Conservation (phyloP, 345 rosid genomes). For the Citrus inodora region DNA sequence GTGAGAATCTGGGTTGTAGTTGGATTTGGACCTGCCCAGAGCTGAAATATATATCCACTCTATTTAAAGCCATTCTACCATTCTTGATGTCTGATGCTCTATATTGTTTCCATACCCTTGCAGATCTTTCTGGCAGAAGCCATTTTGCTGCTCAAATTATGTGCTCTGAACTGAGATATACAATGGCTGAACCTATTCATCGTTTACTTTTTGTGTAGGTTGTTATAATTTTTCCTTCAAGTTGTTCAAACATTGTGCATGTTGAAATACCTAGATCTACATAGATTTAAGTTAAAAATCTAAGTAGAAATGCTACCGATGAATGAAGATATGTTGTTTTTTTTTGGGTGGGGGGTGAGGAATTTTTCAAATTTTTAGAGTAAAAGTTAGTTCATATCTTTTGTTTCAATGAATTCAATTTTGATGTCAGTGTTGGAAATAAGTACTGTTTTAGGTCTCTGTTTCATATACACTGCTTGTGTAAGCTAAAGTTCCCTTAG, state of each 20-base stretch:
- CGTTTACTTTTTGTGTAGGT: constrained; percentile 36
- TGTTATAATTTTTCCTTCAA: constrained; percentile 17
- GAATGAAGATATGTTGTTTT: not conserved
- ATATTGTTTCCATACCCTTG: not conserved
- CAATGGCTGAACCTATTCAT: constrained; percentile 39
- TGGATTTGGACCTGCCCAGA: constrained; percentile 23
- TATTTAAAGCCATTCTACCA: constrained; percentile 16
- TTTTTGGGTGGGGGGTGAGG: fast-evolving
- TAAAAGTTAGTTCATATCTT: not conserved
- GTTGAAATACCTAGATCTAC: not conserved
- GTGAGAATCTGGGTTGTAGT: constrained; percentile 27
- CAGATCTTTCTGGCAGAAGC: constrained; percentile 26
- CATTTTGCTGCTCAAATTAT: constrained; percentile 41
- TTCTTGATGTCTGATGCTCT: constrained; percentile 25
- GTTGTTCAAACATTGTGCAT: constrained; percentile 7
- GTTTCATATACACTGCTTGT: not conserved
- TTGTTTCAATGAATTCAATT: not conserved
- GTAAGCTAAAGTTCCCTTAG: not conserved
- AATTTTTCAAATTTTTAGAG: not conserved
- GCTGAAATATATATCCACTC: constrained; percentile 18
- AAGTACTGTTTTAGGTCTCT: not conserved
- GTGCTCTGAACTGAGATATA: constrained; percentile 45
- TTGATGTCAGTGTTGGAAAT: not conserved
- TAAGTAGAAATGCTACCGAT: not conserved
- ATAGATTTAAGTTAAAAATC: constrained; percentile 1